These are phyloP conservation scores for Suillus hirtellus DNA, from an alignment of 768 basidiomycete genomes.

Conservation along the genomic window DNA sequence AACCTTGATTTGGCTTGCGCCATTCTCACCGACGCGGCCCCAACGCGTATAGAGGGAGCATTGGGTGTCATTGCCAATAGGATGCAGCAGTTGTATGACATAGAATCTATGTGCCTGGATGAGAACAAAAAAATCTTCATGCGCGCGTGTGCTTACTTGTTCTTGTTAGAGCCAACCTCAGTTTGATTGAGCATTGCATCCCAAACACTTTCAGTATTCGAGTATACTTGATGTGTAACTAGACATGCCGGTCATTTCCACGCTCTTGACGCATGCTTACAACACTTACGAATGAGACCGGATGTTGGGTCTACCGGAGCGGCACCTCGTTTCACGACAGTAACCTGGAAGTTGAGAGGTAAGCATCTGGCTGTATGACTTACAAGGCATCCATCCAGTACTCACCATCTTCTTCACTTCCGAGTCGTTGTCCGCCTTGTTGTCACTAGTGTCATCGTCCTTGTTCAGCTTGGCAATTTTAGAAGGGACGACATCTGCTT, in stretches of 20 bases:
- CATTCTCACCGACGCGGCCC: constrained; percentile 63
- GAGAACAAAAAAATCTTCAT: not conserved
- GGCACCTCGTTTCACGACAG: constrained; percentile 51
- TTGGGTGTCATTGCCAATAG: constrained; percentile 37
- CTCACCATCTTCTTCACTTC: constrained; percentile 44
- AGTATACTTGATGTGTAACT: constrained; percentile 56
- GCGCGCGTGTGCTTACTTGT: constrained; percentile 42
- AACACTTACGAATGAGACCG: constrained; percentile 43
- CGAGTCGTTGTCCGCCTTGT: constrained; percentile 20
- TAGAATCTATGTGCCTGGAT: constrained; percentile 45
- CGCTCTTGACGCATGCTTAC: not conserved
- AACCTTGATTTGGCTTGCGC: constrained; percentile 51
- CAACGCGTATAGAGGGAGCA: constrained; percentile 53
- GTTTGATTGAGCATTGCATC: constrained; percentile 68
- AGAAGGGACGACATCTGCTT: constrained; percentile 11
- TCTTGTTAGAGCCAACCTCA: constrained; percentile 45
- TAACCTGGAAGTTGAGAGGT: constrained; percentile 37
- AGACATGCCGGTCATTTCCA: not conserved
- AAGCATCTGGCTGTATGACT: not conserved
- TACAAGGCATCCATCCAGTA: constrained; percentile 1
- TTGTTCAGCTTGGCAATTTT: constrained; percentile 27
- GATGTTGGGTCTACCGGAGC: constrained; percentile 56
- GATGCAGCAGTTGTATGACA: constrained; percentile 56
- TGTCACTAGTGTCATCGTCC: constrained; percentile 26
- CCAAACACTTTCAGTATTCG: constrained; percentile 44